Evolutionary conservation across 345 rosid species (phyloP), one percentile per base, ranked within the genome.

Genomic region (Dipteronia dyeriana): DNA sequence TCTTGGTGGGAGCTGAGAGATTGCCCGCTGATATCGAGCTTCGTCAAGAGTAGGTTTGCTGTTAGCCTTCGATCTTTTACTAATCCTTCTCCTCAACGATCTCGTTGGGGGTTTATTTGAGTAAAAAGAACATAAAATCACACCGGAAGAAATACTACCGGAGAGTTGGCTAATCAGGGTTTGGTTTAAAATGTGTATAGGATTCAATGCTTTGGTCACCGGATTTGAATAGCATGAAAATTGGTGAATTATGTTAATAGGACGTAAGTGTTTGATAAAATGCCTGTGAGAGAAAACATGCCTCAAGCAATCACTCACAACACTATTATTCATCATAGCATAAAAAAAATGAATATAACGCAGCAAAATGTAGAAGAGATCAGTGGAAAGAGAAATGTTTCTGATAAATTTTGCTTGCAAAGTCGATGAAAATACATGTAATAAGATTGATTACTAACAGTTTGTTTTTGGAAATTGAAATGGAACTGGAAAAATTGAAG

Each of bases 1-100:
- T 67, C 96, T 88, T 11, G 93, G 92, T 0, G 90, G 91, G 71
- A 95, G 92, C 13, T 80, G 79, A 13, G 93, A 87, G 20, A 95
- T 31, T 7, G 88, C 83, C 38, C 75, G 79, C 57, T 81, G 87
- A 78, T 90, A 90, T 22, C 79, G 85, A 12, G 82, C 76, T 84
- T 88, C 86, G 16, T 95, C 82, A 11, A 95, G 89, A 20, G 85
- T 69, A 13, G 94, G 93, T 78, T 84, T 87, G 23, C 62, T 74
- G 14, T 38, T 72, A 5, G 89, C 83, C 84, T 87, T 83, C 72
- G 75, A 65, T 82, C 96, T 85, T 81, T 89, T 91, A 82, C 84
- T 90, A 54, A 25, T 76, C 57, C 98, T 88, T 41, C 86, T 91
- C 71, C 93, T 84, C 57, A 75, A 89, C 2, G 94, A 86, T 74